A percentile compares a stretch with the other conserved stretches of the same genome.
These are phyloP conservation scores for Harringtonia lauricola DNA, from an alignment of 2,329 filamentous ascomycete species.

Conservation along the genomic window DNA sequence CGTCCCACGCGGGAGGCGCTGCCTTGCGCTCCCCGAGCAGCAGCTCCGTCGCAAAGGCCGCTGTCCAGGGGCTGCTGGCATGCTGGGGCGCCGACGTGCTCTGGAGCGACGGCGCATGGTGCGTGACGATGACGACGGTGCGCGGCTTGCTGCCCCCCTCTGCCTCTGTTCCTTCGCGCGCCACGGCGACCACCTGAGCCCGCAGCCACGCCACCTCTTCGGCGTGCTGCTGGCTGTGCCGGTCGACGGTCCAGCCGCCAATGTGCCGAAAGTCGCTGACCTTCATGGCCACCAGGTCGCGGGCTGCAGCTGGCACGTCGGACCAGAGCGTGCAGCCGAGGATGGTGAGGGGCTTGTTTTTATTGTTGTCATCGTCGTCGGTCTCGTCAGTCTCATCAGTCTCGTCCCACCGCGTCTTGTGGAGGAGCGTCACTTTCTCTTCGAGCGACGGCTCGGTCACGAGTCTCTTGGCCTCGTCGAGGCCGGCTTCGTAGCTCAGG, in stretches of 20 bases:
- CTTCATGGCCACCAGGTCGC: slow-evolving; percentile 26
- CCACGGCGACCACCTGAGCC: background rate
- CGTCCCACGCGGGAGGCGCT: slow-evolving; percentile 13
- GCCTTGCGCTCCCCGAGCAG: slow-evolving; percentile 14
- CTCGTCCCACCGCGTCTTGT: slow-evolving; percentile 29
- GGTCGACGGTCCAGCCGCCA: slow-evolving; percentile 33
- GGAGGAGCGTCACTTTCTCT: slow-evolving; percentile 30
- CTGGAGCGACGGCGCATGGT: slow-evolving; percentile 36
- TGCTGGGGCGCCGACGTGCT: slow-evolving; percentile 28
- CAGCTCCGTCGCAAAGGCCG: slow-evolving; percentile 43
- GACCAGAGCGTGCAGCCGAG: slow-evolving; percentile 50
- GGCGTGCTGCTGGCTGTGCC: slow-evolving; percentile 35
- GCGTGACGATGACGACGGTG: slow-evolving; percentile 38
- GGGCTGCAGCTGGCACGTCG: slow-evolving; percentile 27
- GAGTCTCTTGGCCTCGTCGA: slow-evolving; percentile 1
- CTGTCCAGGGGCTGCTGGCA: slow-evolving; percentile 24
- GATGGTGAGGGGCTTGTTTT: slow-evolving; percentile 16
- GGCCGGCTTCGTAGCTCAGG: slow-evolving; percentile 1
- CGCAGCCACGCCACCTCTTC: slow-evolving; percentile 33
- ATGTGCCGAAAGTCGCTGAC: slow-evolving; percentile 44
- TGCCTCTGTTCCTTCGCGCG: slow-evolving; percentile 5
- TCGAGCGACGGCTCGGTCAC: slow-evolving; percentile 22
- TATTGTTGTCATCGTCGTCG: background rate
- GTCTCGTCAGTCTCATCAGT: slow-evolving; percentile 19
- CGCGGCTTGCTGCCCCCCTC: background rate